These are phyloP conservation scores for Hypoxylon subgilvum DNA, from an alignment of 495 filamentous ascomycete genomes.

Conservation along the genomic window DNA sequence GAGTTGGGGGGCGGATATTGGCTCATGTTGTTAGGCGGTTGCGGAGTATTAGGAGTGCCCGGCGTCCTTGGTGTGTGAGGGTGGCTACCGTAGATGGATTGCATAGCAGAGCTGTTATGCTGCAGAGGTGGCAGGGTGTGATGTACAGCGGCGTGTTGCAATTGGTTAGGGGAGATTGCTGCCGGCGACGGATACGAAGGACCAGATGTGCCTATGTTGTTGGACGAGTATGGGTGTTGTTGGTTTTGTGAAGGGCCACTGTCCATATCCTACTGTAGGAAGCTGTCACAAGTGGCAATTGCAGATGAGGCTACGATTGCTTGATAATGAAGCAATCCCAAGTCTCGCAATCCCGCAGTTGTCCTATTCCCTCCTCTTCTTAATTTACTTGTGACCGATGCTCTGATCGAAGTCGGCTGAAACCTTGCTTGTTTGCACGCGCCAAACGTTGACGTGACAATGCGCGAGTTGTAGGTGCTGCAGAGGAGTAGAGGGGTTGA, in stretches of 20 bases:
- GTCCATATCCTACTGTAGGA: constrained; percentile 42
- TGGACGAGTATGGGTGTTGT: constrained; percentile 43
- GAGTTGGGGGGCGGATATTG: constrained; percentile 65
- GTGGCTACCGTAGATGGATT: constrained; percentile 62
- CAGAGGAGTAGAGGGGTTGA: constrained; percentile 21
- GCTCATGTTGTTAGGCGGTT: constrained; percentile 65
- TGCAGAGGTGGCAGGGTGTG: constrained; percentile 77
- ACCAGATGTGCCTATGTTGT: constrained; percentile 43
- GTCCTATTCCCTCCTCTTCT: constrained; percentile 13
- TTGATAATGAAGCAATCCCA: constrained; percentile 33
- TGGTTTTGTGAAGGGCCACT: constrained; percentile 39
- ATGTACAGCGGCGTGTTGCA: constrained; percentile 63
- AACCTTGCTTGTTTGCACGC: constrained; percentile 14
- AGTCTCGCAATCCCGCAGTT: constrained; percentile 28
- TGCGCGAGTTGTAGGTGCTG: constrained; percentile 16
- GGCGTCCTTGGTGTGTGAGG: constrained; percentile 69
- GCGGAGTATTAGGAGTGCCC: constrained; percentile 65
- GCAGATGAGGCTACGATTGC: constrained; percentile 39
- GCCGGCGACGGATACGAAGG: constrained; percentile 55
- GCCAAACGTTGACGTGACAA: constrained; percentile 11
- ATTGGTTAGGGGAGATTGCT: constrained; percentile 64
- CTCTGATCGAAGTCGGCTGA: constrained; percentile 16
- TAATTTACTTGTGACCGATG: constrained; percentile 1
- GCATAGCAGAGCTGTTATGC: constrained; percentile 67
- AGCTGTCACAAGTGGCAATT: constrained; percentile 24